These are phyloP conservation scores for Peronospora tabacina DNA, from an alignment of 352 stramenopile genomes.

Conservation along the genomic window DNA sequence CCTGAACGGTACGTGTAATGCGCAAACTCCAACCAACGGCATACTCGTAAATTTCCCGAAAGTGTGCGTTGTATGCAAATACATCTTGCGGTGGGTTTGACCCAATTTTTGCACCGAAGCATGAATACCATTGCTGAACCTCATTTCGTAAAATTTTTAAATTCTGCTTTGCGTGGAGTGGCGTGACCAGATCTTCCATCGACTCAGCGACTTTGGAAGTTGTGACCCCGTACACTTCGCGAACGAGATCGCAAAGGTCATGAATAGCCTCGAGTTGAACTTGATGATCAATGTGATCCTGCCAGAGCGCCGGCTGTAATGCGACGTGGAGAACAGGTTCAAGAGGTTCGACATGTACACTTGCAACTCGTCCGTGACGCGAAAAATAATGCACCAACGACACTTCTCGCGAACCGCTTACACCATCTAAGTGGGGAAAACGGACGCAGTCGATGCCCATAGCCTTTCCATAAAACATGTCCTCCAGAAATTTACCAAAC, in stretches of 20 bases:
- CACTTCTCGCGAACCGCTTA: conserved; percentile 54
- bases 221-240: conserved; percentile 67
- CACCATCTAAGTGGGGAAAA: conserved; percentile 51
- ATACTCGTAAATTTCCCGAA: conserved; percentile 77
- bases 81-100: conserved; percentile 62
- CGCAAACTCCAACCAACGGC: conserved; percentile 68
- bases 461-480: conserved; percentile 77
- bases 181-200: conserved; percentile 61
- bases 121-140: conserved; percentile 79
- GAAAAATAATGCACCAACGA: conserved; percentile 76
- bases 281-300: conserved; percentile 68
- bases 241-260: conserved; percentile 65
- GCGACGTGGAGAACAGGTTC: conserved; percentile 79
- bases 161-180: conserved; percentile 58
- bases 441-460: conserved; percentile 60
- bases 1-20: conserved; percentile 69
- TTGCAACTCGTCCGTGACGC: conserved; percentile 60
- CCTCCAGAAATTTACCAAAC: conserved; percentile 84
- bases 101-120: conserved; percentile 66
- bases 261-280: conserved; percentile 54
- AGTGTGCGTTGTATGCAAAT: conserved; percentile 73
- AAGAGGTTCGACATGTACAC: conserved; percentile 65
- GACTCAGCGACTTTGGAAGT: conserved; percentile 73
- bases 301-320: conserved; percentile 72
- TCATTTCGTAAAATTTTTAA: conserved; percentile 73